Evolutionary conservation across 2,329 filamentous ascomycete species (phyloP), one percentile per base, ranked within the genome.

Genomic region (Cordyceps pruinosa): DNA sequence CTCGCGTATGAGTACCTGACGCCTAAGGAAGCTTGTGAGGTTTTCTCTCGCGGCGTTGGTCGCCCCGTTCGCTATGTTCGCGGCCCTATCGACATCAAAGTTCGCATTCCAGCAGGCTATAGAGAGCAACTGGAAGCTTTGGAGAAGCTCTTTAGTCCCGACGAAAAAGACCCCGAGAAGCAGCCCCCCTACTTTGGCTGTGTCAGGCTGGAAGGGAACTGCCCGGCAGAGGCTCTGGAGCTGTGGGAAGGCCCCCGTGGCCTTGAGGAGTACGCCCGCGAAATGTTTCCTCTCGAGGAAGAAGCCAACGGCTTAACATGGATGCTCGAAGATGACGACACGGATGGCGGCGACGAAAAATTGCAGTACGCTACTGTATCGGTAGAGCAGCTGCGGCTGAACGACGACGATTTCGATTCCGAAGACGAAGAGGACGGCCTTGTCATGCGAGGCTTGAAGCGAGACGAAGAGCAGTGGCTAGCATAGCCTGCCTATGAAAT

Each of bases 251-350:
- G 91, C 4, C 90, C 90, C 63, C 81, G 94, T 56, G 89, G 90
- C 30, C 81, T 97, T 64, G 91, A 97, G 69, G 94, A 97, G 72
- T 99, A 97, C 70, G 93, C 93, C 1, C 81, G 89, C 49, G 94
- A 97, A 70, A 91, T 95, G 28, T 97, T 97, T 66, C 90, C 90
- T 0, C 81, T 97, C 13, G 94, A 99, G 71, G 94, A 99, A 73
- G 88, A 92, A 64, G 90, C 91, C 32, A 97, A 97, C 69, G 93
- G 93, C 5, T 75, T 94, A 67, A 90, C 88, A 17, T 99, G 94
- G 94, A 97, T 97, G 93, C 68, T 80, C 44, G 78, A 81, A 5
- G 79, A 79, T 12, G 78, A 77, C 39, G 77, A 76, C 17, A 67
- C 68, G n/a, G 68, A 66, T 25, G 67, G 64, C 34, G 71, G 69